phyloP scores from a whole-genome alignment of 352 stramenopile species.

The Salisapilia sapeloensis region DNA sequence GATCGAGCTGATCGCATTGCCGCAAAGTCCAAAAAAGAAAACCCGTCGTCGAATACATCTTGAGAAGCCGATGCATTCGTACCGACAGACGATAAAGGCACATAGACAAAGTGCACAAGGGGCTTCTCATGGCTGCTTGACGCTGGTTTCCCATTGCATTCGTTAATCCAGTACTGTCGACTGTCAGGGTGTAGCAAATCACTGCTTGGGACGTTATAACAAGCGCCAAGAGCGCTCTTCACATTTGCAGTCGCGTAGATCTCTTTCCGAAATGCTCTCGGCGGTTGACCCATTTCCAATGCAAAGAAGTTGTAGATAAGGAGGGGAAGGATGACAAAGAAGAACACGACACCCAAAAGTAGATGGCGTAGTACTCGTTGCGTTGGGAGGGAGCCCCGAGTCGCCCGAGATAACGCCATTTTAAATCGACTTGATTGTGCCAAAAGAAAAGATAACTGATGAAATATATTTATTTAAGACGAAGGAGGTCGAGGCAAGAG shows the following conservation, averaged over 20 bases:
- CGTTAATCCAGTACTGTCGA: no score
- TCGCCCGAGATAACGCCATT: no score
- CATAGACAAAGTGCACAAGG: conserved; percentile 18
- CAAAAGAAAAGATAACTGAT: no score
- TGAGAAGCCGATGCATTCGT: not conserved
- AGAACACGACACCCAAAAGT: conserved; percentile 8
- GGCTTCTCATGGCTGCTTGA: no score
- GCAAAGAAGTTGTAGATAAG: conserved; percentile 12
- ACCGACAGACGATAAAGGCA: conserved; percentile 8
- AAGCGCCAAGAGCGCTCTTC: conserved; percentile 3
- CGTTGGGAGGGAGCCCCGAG: no score
- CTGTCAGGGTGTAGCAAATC: conserved; percentile 5
- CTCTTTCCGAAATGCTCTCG: no score
- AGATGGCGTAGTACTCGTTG: conserved; percentile 5
- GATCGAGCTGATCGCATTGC: conserved; percentile 13
- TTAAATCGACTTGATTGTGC: no score
- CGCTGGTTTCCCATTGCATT: no score
- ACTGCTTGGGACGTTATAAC: conserved; percentile 8
- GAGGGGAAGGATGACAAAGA: conserved; percentile 14
- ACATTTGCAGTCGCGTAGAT: no score
- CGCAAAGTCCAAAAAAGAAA: conserved; percentile 21
- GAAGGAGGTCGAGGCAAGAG: no score
- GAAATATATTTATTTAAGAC: no score
- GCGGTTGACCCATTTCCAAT: no score
- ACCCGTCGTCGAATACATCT: conserved; percentile 5